phyloP scores from a whole-genome alignment of 2,329 filamentous ascomycete species.

The Arthrobotrys conoides region DNA sequence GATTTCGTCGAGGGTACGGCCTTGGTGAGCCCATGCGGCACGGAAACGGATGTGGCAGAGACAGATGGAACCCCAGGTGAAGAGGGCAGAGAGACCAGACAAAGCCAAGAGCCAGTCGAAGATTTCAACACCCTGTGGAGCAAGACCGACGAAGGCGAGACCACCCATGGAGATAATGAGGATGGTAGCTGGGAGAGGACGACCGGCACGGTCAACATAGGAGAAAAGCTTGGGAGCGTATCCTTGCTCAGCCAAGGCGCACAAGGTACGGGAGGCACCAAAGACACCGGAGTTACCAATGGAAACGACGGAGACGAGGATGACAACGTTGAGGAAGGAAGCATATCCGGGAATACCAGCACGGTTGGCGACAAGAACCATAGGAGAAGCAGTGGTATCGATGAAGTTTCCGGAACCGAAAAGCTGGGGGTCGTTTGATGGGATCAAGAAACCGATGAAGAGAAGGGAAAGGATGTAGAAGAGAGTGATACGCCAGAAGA shows the following conservation, averaged over 20 bases:
- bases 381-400: constrained; percentile 67
- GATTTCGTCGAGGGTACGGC: constrained; percentile 75
- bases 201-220: constrained; percentile 74
- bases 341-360: constrained; percentile 71
- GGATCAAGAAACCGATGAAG: constrained; percentile 68
- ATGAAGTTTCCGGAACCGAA: constrained; percentile 63
- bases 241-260: constrained; percentile 74
- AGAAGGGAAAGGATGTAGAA: constrained; percentile 69
- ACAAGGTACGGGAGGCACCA: constrained; percentile 74
- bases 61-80: constrained; percentile 78
- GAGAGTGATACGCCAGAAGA: constrained; percentile 70
- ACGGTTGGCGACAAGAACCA: constrained; percentile 71
- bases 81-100: constrained; percentile 75
- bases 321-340: constrained; percentile 72
- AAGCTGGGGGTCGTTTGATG: constrained; percentile 64
- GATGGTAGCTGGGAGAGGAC: constrained; percentile 71
- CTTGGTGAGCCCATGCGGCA: constrained; percentile 73
- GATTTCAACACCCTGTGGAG: constrained; percentile 70
- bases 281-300: constrained; percentile 72
- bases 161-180: constrained; percentile 70
- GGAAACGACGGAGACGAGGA: constrained; percentile 70
- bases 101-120: constrained; percentile 77
- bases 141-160: constrained; percentile 70
- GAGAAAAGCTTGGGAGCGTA: constrained; percentile 73
- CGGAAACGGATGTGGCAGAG: constrained; percentile 79